Conservation (phyloP, 2,329 filamentous ascomycete genomes). For the Aspergillus neotritici region DNA sequence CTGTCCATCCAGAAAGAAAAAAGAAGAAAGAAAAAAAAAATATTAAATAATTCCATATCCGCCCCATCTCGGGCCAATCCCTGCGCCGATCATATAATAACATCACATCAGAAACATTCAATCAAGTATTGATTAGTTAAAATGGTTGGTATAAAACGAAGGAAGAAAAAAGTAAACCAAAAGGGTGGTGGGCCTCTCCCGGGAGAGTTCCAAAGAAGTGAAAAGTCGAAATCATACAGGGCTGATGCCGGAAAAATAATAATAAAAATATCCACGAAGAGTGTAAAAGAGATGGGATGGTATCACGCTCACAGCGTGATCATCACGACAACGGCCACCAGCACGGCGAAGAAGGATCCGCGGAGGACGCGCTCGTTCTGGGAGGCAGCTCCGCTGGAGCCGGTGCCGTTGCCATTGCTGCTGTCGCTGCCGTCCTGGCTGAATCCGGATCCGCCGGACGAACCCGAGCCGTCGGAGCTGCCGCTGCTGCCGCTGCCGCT, state of each 20-base stretch:
- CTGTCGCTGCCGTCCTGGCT: constrained; percentile 21
- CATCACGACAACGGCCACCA: constrained; percentile 43
- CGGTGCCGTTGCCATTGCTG: constrained; percentile 1
- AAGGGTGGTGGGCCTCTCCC: too few species aligned
- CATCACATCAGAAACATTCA: too few species aligned
- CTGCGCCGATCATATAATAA: too few species aligned
- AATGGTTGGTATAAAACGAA: too few species aligned
- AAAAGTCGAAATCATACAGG: too few species aligned
- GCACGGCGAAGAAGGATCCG: constrained; percentile 43
- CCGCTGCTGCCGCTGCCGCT: constrained; percentile 12
- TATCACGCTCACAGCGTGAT: constrained; percentile 36
- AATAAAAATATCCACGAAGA: constrained; percentile 22
- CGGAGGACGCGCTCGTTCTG: constrained; percentile 38
- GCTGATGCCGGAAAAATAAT: neutral
- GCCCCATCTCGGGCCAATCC: too few species aligned
- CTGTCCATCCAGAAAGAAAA: constrained; percentile 8
- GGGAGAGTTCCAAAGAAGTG: too few species aligned
- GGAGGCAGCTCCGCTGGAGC: constrained; percentile 26
- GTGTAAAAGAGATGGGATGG: constrained; percentile 1
- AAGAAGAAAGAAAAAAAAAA: constrained; percentile 5
- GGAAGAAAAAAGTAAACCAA: too few species aligned
- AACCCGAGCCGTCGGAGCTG: constrained; percentile 16
- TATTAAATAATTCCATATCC: too few species aligned
- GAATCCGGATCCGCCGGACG: constrained; percentile 23
- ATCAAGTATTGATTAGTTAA: too few species aligned